Evolutionary conservation across 345 rosid species (phyloP).

Genomic region (Psidium friedrichsthalianum): DNA sequence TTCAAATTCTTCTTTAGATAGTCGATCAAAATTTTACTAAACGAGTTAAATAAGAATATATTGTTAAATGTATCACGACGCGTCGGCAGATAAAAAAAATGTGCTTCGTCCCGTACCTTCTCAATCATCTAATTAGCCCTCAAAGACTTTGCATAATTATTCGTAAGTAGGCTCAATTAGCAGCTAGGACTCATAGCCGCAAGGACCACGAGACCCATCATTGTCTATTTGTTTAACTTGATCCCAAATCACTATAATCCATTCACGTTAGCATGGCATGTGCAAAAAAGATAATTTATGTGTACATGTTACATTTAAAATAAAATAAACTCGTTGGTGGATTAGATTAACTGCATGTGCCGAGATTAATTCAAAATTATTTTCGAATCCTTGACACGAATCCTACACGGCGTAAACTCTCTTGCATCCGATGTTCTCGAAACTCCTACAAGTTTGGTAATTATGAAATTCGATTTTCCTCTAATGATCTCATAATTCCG

Average conservation of each 20-base stretch:
- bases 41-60: not conserved
- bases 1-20: accelerated
- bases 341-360: not conserved
- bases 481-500: not conserved
- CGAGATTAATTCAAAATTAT: not conserved
- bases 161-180: not conserved
- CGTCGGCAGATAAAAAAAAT: not conserved
- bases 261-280: not conserved
- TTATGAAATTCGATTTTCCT: not conserved
- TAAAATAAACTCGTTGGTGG: not conserved
- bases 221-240: not conserved
- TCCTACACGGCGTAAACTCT: not conserved
- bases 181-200: not conserved
- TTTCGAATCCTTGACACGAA: not conserved
- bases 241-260: not conserved
- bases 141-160: not conserved
- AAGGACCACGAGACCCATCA: not conserved
- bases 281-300: not conserved
- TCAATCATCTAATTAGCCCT: not conserved
- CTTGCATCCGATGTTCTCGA: not conserved
- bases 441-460: not conserved
- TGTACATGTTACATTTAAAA: not conserved
- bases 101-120: not conserved
- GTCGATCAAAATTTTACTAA: not conserved
- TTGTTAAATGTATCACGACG: not conserved